Evolutionary conservation across 2,329 filamentous ascomycete genomes (phyloP), one percentile per base, ranked within the genome.

Genomic region (Arthroderma sp.): DNA sequence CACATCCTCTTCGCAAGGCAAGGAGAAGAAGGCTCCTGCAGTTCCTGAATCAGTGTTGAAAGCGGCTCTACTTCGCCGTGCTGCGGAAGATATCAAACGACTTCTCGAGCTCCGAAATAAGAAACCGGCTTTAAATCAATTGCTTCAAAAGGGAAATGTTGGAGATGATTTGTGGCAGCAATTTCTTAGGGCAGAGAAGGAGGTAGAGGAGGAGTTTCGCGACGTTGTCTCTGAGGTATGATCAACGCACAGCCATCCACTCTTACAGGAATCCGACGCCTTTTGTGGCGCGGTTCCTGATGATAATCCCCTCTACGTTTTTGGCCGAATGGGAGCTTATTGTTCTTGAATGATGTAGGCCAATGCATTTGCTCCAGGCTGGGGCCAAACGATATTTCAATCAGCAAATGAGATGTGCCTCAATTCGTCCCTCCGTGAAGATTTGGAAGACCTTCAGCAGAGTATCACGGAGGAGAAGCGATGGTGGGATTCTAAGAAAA

Each of bases 381-480:
- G 91, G 91, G 91, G 91, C 49, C 81, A 91, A 60, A 79, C 77
- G 46, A 96, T 98, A 62, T 98, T 98, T 75, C 91, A 98, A 65
- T 88, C 85, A 38, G 91, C 91, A 45, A 94, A 94, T 65, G 91
- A 98, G 66, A 95, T 98, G 66, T 80, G 83, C 47, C 82, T 86
- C 59, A 95, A 95, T 67, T 75, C 77, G 36, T 68, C 80, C 39
- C 75, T 94, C 57, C 83, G 86, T 53, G 73, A 81, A 52, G 77
- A 81, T 41, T 73, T 94, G 15, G 75, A 80, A 39, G 82, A 87
- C 50, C 78, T 94, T 47, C 80, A 88, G 55, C 68, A 71, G 29
- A 81, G 85, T 57, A 70, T 79, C 1, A 72, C 75, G 6, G 70
- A 78, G 36, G 91, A 96, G 67, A 85, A 83, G 67, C 74, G 81